Evolutionary conservation across 345 rosid genomes (phyloP).

Genomic region (Salix dunnii): DNA sequence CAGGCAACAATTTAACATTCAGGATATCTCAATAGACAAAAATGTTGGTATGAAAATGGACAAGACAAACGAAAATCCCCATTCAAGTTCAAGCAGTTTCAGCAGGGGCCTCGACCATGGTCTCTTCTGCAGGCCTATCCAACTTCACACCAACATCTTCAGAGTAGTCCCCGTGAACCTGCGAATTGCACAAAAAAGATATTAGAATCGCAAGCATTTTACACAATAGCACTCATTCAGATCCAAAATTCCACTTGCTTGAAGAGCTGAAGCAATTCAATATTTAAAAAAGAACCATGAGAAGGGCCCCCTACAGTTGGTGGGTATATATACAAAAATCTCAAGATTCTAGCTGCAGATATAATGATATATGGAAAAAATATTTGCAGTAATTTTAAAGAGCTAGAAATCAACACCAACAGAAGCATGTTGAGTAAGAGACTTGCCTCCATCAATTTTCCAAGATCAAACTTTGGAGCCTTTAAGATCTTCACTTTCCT

Average conservation of each 20-base stretch:
- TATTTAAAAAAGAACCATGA: neutral
- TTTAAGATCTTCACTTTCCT: constrained; percentile 91
- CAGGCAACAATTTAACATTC: neutral
- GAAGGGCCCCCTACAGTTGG: neutral
- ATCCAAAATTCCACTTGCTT: neutral
- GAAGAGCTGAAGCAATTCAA: neutral
- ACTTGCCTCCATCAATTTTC: constrained; percentile 86
- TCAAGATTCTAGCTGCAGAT: neutral
- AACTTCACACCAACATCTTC: constrained; percentile 82
- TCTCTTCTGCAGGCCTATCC: constrained; percentile 80
- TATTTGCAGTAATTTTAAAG: neutral
- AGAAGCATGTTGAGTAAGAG: neutral
- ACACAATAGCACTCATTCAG: neutral
- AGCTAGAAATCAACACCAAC: too few relatives aligned
- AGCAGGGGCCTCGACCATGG: constrained; percentile 51
- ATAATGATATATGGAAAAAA: neutral
- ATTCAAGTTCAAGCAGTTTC: constrained; percentile 21
- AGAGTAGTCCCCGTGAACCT: constrained; percentile 85
- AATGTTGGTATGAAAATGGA: neutral
- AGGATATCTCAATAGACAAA: too few relatives aligned
- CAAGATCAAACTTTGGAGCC: constrained; percentile 97
- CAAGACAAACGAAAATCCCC: neutral
- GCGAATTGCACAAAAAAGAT: constrained; percentile 1
- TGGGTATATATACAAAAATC: neutral
- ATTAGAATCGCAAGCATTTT: neutral